These are phyloP conservation scores for Centaurea solstitialis DNA, from an alignment of 129 eudicot genomes.

Conservation along the genomic window DNA sequence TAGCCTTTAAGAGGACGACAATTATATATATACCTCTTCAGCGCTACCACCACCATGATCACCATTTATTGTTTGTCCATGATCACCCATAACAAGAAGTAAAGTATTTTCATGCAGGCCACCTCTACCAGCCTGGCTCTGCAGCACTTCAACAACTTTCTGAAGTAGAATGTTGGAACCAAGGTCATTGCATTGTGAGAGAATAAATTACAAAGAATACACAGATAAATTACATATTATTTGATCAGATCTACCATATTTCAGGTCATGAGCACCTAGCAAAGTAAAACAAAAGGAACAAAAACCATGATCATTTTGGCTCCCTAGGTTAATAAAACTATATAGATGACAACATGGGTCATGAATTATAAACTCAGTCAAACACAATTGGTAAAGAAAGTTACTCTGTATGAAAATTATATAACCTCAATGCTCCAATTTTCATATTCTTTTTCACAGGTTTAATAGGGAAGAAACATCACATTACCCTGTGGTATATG, in stretches of 20 bases:
- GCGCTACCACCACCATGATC: conserved; percentile 99
- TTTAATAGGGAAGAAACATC: not conserved
- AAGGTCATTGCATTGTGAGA: conserved; percentile 7
- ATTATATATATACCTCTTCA: conserved; percentile 71
- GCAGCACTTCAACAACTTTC: conserved; percentile 79
- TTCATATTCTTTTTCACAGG: not conserved
- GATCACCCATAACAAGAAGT: conserved; percentile 99
- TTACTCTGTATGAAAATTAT: not conserved
- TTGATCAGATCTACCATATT: not conserved
- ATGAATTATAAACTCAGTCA: not conserved
- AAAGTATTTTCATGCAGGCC: conserved; percentile 89
- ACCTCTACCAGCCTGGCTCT: conserved; percentile 76
- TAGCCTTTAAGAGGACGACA: conserved; percentile 8
- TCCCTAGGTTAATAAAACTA: not conserved
- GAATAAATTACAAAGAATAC: conserved; percentile 7
- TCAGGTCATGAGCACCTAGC: not conserved
- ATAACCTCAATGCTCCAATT: not conserved
- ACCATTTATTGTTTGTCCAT: conserved; percentile 96
- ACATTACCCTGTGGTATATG: not conserved
- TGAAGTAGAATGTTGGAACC: conserved; percentile 36
- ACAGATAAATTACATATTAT: not conserved
- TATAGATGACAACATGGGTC: not conserved
- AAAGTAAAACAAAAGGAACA: not conserved
- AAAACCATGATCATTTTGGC: not conserved
- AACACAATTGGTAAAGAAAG: not conserved